Evolutionary conservation across 805 yeast genomes (phyloP).

Genomic region (Cephaloascus albidus): DNA sequence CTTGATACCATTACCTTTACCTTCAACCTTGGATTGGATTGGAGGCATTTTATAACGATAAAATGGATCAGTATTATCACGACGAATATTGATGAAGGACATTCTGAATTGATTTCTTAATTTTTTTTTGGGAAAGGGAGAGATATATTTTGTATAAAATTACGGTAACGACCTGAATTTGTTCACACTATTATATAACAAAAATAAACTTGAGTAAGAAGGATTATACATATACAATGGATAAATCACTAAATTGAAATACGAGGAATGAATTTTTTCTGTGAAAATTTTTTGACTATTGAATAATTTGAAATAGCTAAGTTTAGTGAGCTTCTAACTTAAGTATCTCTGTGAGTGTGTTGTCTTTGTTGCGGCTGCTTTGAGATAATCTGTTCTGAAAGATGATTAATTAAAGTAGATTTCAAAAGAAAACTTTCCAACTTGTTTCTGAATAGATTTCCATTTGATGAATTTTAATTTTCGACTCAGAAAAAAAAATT

Average conservation of each 20-base stretch:
- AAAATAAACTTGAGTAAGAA: neutral
- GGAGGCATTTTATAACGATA: slow-evolving; percentile 99
- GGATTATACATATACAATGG: slow-evolving; percentile 1
- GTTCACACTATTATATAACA: neutral
- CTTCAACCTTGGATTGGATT: slow-evolving; percentile 93
- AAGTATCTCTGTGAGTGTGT: neutral
- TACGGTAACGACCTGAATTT: neutral
- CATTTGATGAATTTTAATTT: too few species aligned
- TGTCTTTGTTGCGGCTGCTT: too few species aligned
- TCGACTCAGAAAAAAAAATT: too few species aligned
- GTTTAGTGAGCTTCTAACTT: neutral
- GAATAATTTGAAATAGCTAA: neutral
- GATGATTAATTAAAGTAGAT: too few species aligned
- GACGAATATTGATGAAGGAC: slow-evolving; percentile 88
- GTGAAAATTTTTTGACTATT: too few species aligned
- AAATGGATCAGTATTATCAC: slow-evolving; percentile 96
- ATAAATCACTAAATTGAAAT: neutral
- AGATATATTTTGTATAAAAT: neutral
- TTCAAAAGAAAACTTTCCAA: neutral
- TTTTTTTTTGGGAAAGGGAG: neutral
- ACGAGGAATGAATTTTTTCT: neutral
- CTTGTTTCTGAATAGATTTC: too few species aligned
- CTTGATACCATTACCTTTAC: slow-evolving; percentile 98
- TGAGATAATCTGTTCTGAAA: too few species aligned
- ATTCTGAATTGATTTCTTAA: slow-evolving; percentile 22